phyloP scores from a whole-genome alignment of 164 flowering plant species.

The Aristolochia contorta region DNA sequence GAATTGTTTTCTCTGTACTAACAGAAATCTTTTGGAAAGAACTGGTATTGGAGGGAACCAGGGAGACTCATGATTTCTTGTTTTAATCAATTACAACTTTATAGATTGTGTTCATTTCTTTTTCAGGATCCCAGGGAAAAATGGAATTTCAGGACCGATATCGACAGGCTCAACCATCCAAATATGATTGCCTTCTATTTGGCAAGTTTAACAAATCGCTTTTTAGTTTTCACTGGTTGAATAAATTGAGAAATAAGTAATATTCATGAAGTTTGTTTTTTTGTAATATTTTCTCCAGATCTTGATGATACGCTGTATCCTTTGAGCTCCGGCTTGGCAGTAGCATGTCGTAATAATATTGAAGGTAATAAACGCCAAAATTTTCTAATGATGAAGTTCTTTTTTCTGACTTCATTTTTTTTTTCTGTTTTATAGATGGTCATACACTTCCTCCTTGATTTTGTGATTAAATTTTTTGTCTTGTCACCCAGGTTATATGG shows the following conservation, averaged over 20 bases:
- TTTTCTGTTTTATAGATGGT: neutral
- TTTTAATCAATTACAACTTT: neutral
- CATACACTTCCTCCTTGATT: neutral
- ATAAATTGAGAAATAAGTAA: neutral
- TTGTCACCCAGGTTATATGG: conserved; percentile 49
- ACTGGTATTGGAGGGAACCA: neutral
- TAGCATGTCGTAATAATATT: conserved; percentile 42
- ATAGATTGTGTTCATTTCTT: neutral
- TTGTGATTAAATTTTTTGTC: neutral
- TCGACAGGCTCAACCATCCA: conserved; percentile 17
- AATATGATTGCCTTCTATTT: conserved; percentile 66
- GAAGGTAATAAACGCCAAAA: conserved; percentile 28
- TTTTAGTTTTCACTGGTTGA: neutral
- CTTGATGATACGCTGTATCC: conserved; percentile 85
- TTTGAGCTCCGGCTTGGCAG: conserved; percentile 50
- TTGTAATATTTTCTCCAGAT: conserved; percentile 23
- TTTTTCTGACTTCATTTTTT: neutral
- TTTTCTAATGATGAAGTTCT: neutral
- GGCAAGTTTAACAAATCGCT: conserved; percentile 26
- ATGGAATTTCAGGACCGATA: conserved; percentile 37
- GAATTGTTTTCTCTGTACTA: too few species aligned
- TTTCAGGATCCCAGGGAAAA: conserved; percentile 4
- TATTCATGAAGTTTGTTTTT: neutral
- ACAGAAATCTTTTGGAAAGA: too few species aligned
- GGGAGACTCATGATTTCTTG: neutral